Base-by-base conservation (phyloP, 306 rosid species). In the Quillaja saponaria region DNA sequence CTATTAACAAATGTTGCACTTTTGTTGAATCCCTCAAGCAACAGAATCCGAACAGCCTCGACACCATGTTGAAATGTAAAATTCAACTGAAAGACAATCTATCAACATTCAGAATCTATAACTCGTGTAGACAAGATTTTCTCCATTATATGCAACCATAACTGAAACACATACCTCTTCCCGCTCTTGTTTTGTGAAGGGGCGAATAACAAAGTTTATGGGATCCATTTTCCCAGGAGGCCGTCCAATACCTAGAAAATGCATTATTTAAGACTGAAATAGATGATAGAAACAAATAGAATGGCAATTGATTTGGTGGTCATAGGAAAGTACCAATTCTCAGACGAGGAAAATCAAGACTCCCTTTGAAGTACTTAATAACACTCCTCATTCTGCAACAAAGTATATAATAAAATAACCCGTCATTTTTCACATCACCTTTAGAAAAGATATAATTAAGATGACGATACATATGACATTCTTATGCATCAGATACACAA, bases 301-400 rank as follows among this genome's bases (percentile, higher is more conserved):
- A 50, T 21, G 38, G 40, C 45, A 49, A 67, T 60, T 55, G n/a
- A 16, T 16, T 8, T 62, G 18, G 55, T 33, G 71, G 42, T 57
- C 50, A 16, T 8, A 55, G 46, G 45, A 14, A 61, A 58, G 3
- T 83, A 84, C 99, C 96, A 8, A 89, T 81, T 76, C 91, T 80
- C 71, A 86, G 68, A 45, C 99, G 95, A 45, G 95, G 90, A 72
- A 89, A 89, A 67, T 78, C 87, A 47, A 59, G 66, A 63, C 76
- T 83, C 66, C 91, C 96, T 80, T 89, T 83, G 41, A 92, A 85
- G 78, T 87, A 95, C 83, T 76, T 89, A 68, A 89, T 81, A 65
- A 89, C 61, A 67, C 87, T 89, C 73, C 83, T 86, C 97, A 89
- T 89, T 74, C 99, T 92, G 89, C 79, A 71, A 66, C 28, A 67